Base-by-base conservation (phyloP, 1,139 yeast species). In the Candida buenavistaensis region DNA sequence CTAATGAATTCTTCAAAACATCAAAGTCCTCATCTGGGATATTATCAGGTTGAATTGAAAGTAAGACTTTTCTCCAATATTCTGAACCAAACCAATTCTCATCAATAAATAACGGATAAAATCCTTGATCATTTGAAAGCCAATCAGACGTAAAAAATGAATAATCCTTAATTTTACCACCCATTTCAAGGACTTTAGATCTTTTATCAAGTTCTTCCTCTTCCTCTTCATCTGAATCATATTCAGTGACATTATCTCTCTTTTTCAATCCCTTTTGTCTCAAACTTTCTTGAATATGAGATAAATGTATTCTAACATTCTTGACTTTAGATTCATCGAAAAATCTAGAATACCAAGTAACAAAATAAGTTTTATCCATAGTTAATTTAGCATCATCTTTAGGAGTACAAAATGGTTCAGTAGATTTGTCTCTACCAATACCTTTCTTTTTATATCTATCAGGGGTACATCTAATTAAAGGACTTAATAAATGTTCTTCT, bases 351-450 rank as follows among this genome's bases (percentile, higher is more conserved):
- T 67, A 88, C 96, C 96, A 88, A 8, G 92, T 80, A 35, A 85
- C 59, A 53, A 89, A 88, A 51, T 85, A 84, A 1, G 85, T 75
- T 39, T 71, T 61, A 26, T 74, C 95, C 42, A 74, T 57, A 43
- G 74, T 71, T 59, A 82, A 67, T 26, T 62, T 66, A 10, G 68
- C 52, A 42, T 78, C 71, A 45, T 85, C 92, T 22, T 64, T 68
- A 13, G 96, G 96, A 17, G 85, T 76, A 57, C 96, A 88, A 57
- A 87, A 85, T 12, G 96, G 96, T 38, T 70, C 90, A 24, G 87
- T 75, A 0, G 59, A 41, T 16, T 59, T 55, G 43, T 75, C 75
- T 49, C 77, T 78, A 23, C 78, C 81, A 28, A 67, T 39, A 7
- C 92, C 92, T 55, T 80, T 84, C 47, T 72, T 74, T 51, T 68